Conservation (phyloP, 1,139 yeast species). For the Pichiaceae sp. region DNA sequence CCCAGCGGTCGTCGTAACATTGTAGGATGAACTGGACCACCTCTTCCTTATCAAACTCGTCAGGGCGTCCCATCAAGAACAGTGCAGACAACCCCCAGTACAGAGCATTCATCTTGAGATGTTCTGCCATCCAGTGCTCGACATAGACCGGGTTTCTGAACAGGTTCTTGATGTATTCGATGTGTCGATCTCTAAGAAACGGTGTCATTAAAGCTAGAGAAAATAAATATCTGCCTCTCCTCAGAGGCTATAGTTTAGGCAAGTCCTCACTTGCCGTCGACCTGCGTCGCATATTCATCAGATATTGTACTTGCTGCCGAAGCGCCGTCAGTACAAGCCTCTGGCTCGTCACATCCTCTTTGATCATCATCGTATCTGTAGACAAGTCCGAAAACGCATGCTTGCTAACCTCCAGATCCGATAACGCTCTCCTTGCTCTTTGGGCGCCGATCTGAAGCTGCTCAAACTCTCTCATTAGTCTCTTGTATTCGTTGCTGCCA, state of each 20-base stretch:
- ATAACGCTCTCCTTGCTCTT: constrained; percentile 29
- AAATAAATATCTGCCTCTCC: no score
- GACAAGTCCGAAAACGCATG: constrained; percentile 32
- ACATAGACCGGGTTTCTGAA: constrained; percentile 46
- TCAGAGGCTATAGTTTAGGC: no score
- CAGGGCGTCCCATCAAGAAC: constrained; percentile 46
- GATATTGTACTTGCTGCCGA: constrained; percentile 43
- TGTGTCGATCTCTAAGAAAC: constrained; percentile 34
- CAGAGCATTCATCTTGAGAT: constrained; percentile 79
- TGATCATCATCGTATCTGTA: constrained; percentile 36
- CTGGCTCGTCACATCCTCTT: constrained; percentile 42
- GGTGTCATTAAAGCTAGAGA: no score
- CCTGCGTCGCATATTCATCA: constrained; percentile 32
- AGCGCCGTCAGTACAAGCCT: constrained; percentile 37
- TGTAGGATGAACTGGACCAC: constrained; percentile 58
- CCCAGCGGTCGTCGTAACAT: constrained; percentile 53
- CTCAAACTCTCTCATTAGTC: constrained; percentile 23
- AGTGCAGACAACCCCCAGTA: constrained; percentile 93
- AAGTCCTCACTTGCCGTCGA: no score
- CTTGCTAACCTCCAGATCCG: constrained; percentile 29
- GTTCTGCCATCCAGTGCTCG: constrained; percentile 88
- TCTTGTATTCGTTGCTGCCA: neutral
- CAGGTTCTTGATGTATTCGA: constrained; percentile 40
- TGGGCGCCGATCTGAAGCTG: constrained; percentile 36
- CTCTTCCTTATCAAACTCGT: constrained; percentile 51